Percentiles rank a stretch among this genome's conserved stretches.
These are phyloP conservation scores for Begonia loranthoides DNA, from an alignment of 306 rosid species.

Conservation along the genomic window DNA sequence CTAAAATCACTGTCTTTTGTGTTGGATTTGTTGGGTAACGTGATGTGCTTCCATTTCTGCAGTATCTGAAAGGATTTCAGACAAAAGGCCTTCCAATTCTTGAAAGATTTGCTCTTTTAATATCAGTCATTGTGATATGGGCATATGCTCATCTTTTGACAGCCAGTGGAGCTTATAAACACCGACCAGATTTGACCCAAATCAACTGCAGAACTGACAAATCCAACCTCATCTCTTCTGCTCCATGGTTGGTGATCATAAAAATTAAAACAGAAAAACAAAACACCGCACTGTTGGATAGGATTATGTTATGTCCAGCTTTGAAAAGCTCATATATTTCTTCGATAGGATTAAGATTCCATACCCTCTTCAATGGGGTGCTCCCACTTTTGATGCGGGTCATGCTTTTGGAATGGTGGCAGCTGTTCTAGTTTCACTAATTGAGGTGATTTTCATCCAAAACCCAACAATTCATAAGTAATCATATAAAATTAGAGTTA, in stretches of 20 bases:
- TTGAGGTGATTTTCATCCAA: constrained; percentile 47
- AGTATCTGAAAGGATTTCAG: constrained; percentile 82
- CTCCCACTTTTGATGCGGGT: constrained; percentile 87
- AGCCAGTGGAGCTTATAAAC: constrained; percentile 90
- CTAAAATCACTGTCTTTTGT: background rate
- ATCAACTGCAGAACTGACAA: constrained; percentile 71
- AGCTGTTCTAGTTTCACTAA: constrained; percentile 85
- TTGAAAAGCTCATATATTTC: background rate
- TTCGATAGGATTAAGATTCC: constrained; percentile 74
- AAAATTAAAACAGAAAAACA: background rate
- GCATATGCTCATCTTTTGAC: constrained; percentile 98
- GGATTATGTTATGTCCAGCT: background rate
- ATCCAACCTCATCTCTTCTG: constrained; percentile 86
- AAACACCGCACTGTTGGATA: no score
- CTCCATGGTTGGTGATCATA: constrained; percentile 70
- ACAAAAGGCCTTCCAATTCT: constrained; percentile 56
- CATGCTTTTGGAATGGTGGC: constrained; percentile 97
- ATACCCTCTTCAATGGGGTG: constrained; percentile 97
- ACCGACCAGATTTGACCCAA: constrained; percentile 66
- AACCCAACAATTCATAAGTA: no score
- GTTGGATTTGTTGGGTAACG: background rate
- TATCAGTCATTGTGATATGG: constrained; percentile 85
- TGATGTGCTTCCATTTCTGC: constrained; percentile 8
- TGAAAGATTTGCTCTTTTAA: constrained; percentile 81
- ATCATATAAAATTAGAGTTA: no score